Percentiles rank a stretch among this genome's conserved stretches.
Conservation (phyloP, 2,329 filamentous ascomycete genomes). For the Aspergillus fischeri region DNA sequence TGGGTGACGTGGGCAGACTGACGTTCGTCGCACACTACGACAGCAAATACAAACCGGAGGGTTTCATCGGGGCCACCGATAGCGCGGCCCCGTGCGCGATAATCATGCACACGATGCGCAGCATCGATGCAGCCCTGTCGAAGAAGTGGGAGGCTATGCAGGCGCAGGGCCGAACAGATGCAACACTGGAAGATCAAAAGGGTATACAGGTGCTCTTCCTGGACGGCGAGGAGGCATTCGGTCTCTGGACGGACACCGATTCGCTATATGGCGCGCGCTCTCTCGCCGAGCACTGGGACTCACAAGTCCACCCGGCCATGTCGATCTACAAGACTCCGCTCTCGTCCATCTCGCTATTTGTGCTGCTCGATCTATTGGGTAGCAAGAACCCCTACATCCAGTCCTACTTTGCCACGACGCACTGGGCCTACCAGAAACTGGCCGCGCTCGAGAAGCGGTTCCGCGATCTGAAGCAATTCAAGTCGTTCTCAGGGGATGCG, state of each 20-base stretch:
- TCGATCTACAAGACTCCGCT: slow-evolving; percentile 73
- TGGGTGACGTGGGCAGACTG: slow-evolving; percentile 73
- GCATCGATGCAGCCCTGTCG: slow-evolving; percentile 73
- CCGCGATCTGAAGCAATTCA: slow-evolving; percentile 62
- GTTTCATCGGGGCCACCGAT: slow-evolving; percentile 91
- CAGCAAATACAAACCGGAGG: slow-evolving; percentile 70
- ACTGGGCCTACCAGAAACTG: slow-evolving; percentile 86
- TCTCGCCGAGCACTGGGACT: slow-evolving; percentile 78
- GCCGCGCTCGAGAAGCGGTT: slow-evolving; percentile 70
- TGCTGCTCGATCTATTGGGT: slow-evolving; percentile 88
- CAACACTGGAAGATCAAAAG: slow-evolving; percentile 64
- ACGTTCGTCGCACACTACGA: slow-evolving; percentile 95
- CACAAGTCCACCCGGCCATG: slow-evolving; percentile 61
- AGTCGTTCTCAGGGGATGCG: slow-evolving; percentile 47
- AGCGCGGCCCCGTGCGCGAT: slow-evolving; percentile 93
- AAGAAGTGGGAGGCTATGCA: slow-evolving; percentile 76
- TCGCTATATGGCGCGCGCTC: slow-evolving; percentile 83
- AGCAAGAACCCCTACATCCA: slow-evolving; percentile 64
- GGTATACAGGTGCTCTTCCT: slow-evolving; percentile 86
- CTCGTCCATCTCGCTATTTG: slow-evolving; percentile 77
- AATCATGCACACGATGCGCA: slow-evolving; percentile 78
- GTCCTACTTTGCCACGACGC: slow-evolving; percentile 83
- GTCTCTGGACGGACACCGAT: slow-evolving; percentile 72
- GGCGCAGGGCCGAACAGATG: slow-evolving; percentile 50
- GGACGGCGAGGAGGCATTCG: slow-evolving; percentile 92